A percentile compares a stretch with the other conserved stretches of the same genome.
These are phyloP conservation scores for Peronospora destructor DNA, from an alignment of 352 stramenopile genomes.

Conservation along the genomic window DNA sequence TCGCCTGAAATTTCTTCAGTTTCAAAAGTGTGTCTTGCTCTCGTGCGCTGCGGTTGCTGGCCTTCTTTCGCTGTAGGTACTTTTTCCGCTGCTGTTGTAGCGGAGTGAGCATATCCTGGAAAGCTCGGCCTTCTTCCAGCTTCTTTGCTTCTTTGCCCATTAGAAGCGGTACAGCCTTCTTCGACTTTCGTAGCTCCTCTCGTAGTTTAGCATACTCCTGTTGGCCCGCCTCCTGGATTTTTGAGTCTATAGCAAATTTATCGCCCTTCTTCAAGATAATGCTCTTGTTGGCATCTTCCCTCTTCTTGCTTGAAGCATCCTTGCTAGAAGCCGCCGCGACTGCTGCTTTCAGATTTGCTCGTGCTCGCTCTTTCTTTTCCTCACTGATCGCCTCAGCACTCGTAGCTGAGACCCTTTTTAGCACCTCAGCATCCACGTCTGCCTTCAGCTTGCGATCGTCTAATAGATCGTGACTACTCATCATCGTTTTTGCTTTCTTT, in stretches of 20 bases:
- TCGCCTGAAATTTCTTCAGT: constrained; percentile 56
- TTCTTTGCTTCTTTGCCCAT: constrained; percentile 56
- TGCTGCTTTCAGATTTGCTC: constrained; percentile 38
- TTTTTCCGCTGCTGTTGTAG: constrained; percentile 71
- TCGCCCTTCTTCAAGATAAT: constrained; percentile 3
- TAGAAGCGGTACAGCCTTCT: constrained; percentile 51
- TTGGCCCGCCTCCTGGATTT: constrained; percentile 23
- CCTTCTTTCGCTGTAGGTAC: constrained; percentile 60
- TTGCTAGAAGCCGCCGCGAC: constrained; percentile 29
- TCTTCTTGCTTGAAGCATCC: constrained; percentile 15
- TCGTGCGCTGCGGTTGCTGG: constrained; percentile 37
- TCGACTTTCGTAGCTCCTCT: constrained; percentile 55
- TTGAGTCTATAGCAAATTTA: constrained; percentile 7
- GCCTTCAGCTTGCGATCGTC: constrained; percentile 57
- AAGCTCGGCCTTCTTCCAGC: constrained; percentile 44
- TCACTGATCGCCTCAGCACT: constrained; percentile 9
- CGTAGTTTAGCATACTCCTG: constrained; percentile 68
- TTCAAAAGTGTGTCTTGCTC: constrained; percentile 68
- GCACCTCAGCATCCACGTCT: constrained; percentile 49
- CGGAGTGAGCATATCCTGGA: constrained; percentile 68
- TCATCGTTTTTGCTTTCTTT: constrained; percentile 55
- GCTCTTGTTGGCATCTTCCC: constrained; percentile 13
- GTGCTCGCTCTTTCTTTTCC: constrained; percentile 35
- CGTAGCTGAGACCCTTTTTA: constrained; percentile 44
- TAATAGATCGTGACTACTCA: constrained; percentile 69